A percentile compares a stretch with the other conserved stretches of the same genome.
These are phyloP conservation scores for Spinellus fusiger DNA, from an alignment of 192 early-diverging fungal species.

Conservation along the genomic window DNA sequence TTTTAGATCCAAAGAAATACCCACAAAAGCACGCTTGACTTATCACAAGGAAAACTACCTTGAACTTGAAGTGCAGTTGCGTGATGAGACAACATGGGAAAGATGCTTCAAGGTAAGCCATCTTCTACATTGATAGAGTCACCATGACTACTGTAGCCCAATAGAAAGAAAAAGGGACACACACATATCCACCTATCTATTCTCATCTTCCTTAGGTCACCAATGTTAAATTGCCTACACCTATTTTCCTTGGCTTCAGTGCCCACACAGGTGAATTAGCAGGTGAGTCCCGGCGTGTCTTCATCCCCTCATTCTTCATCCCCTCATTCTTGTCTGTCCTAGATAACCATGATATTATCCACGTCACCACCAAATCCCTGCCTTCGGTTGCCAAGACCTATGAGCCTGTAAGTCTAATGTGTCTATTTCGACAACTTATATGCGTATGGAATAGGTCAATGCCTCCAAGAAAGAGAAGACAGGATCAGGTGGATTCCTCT, in stretches of 20 bases:
- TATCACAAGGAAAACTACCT: slow-evolving; percentile 65
- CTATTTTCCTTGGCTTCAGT: slow-evolving; percentile 85
- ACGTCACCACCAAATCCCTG: slow-evolving; percentile 32
- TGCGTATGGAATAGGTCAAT: background rate
- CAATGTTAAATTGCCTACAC: slow-evolving; percentile 73
- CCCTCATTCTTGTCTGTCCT: background rate
- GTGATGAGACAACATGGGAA: slow-evolving; percentile 60
- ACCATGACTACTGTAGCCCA: no score
- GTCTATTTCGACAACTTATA: background rate
- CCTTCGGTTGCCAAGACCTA: slow-evolving; percentile 8
- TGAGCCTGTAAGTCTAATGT: slow-evolving; percentile 9
- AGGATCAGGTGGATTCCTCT: slow-evolving; percentile 15
- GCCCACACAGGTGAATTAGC: slow-evolving; percentile 88
- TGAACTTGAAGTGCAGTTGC: slow-evolving; percentile 40
- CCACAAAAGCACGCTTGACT: slow-evolving; percentile 61
- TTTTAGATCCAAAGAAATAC: slow-evolving; percentile 62
- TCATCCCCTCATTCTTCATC: slow-evolving; percentile 7
- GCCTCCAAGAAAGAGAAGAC: background rate
- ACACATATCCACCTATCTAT: no score
- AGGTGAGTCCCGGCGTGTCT: slow-evolving; percentile 41
- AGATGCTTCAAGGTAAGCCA: slow-evolving; percentile 67
- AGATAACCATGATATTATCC: slow-evolving; percentile 45
- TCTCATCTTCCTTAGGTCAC: slow-evolving; percentile 3
- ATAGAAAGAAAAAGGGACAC: no score
- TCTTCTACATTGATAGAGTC: background rate